These are phyloP conservation scores for Gomphus bonarii DNA, from an alignment of 1,284 basidiomycete genomes.

Conservation along the genomic window DNA sequence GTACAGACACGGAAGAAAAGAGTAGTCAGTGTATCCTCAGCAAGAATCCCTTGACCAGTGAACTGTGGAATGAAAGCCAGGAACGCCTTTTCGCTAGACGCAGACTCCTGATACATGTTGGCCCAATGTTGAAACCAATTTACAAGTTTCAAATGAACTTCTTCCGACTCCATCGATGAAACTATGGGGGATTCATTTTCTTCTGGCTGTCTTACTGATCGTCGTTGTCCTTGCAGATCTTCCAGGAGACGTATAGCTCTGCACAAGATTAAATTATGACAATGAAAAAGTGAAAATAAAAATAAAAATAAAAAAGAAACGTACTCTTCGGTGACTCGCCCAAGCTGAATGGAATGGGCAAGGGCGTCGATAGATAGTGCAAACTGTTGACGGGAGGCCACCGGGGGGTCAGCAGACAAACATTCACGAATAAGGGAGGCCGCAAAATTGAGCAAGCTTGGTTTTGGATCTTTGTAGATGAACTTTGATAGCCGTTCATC, in stretches of 20 bases:
- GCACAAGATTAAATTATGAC: conserved; percentile 12
- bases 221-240: conserved; percentile 57
- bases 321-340: conserved; percentile 75
- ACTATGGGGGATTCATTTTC: conserved; percentile 26
- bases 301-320: conserved; percentile 28
- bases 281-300: conserved; percentile 8
- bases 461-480: conserved; percentile 63
- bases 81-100: conserved; percentile 88
- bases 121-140: conserved; percentile 92
- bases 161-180: conserved; percentile 58
- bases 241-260: conserved; percentile 55
- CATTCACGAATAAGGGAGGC: conserved; percentile 83
- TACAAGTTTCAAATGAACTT: conserved; percentile 59
- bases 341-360: conserved; percentile 56
- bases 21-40: conserved; percentile 92
- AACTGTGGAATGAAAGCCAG: conserved; percentile 96
- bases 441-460: conserved; percentile 74
- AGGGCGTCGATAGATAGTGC: conserved; percentile 77
- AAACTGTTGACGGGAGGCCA: conserved; percentile 75
- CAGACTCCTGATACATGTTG: conserved; percentile 84
- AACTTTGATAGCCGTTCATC: conserved; percentile 91
- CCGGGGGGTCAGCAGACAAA: conserved; percentile 67
- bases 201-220: conserved; percentile 24
- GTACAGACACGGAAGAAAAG: conserved; percentile 99
- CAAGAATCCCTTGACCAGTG: conserved; percentile 93